A percentile compares a stretch with the other conserved stretches of the same genome.
phyloP scores from a whole-genome alignment of 164 flowering plant species.

The Houttuynia cordata region DNA sequence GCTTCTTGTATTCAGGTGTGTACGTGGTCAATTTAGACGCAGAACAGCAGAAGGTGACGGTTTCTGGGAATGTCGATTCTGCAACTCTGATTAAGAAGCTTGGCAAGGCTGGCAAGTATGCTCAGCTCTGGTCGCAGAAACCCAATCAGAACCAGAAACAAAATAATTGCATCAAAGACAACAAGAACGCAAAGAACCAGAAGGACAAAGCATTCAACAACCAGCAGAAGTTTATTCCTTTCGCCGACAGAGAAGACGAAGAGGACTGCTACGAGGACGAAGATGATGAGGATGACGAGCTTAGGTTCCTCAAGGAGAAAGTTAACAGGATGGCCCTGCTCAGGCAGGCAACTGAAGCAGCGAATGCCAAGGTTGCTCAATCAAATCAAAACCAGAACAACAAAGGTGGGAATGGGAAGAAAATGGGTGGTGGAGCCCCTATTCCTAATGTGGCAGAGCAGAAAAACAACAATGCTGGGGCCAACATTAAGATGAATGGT shows the following conservation, averaged over 20 bases:
- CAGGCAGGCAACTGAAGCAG: slow-evolving; percentile 4
- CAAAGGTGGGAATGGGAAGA: slow-evolving; percentile 10
- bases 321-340: slow-evolving; percentile 9
- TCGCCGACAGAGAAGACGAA: slow-evolving; percentile 31
- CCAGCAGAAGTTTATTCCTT: slow-evolving; percentile 18
- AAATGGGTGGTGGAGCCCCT: slow-evolving; percentile 8
- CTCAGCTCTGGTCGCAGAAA: slow-evolving; percentile 61
- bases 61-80: slow-evolving; percentile 63
- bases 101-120: slow-evolving; percentile 54
- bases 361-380: slow-evolving; percentile 5
- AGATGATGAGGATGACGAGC: slow-evolving; percentile 31
- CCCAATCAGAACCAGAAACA: slow-evolving; percentile 39
- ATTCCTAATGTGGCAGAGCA: slow-evolving; percentile 1
- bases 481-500: slow-evolving; percentile 12
- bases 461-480: slow-evolving; percentile 18
- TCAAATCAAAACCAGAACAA: slow-evolving; percentile 1
- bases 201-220: slow-evolving; percentile 30
- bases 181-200: slow-evolving; percentile 33
- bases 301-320: slow-evolving; percentile 3
- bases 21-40: slow-evolving; percentile 53
- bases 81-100: slow-evolving; percentile 56
- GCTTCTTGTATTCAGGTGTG: slow-evolving; percentile 33
- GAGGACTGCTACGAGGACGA: slow-evolving; percentile 25
- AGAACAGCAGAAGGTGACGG: slow-evolving; percentile 66
- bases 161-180: slow-evolving; percentile 19